Base-by-base conservation (phyloP, 2,329 filamentous ascomycete species). In the Trichoderma asperellum region DNA sequence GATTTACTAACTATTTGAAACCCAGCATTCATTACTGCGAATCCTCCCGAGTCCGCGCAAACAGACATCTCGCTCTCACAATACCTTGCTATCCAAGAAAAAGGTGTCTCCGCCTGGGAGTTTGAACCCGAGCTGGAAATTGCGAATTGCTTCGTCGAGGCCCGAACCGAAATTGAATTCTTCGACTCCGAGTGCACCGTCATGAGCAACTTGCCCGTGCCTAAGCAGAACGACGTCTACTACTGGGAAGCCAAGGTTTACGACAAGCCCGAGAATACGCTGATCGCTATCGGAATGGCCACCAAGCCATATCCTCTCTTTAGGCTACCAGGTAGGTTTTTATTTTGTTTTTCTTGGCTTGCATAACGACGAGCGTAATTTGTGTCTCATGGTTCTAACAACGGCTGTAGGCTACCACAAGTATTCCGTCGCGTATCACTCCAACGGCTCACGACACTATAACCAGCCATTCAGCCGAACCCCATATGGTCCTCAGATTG, bases 221-320 rank as follows among this genome's bases (percentile, higher is more conserved):
- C 96, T 16, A 99, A 99, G 78, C 96, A 99, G 78, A 99, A 99
- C 77, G 96, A 99, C 77, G 95, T 98, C 12, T 99, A 99, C 80
- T 99, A 99, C 81, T 99, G 96, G 96, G 96, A 99, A 80, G 92
- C 94, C 68, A 99, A 99, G 84, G 91, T 99, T 65, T 99, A 96
- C 81, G 96, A 99, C 72, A 98, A 98, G 82, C 94, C 96, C 4
- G 96, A 98, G 72, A 89, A 84, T 70, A 97, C 93, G 0, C 83
- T 93, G 73, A 87, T 99, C 71, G 94, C 92, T 77, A 94, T 99
- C 74, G 96, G 96, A 73, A 92, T 99, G 85, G 92, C 92, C 57
- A 99, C 96, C 24, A 99, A 99, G 78, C 96, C 96, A 8, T 99
- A 99, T 79, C 96, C 96, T 21, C 83, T 98, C 59, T 99, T 99